A percentile compares a stretch with the other conserved stretches of the same genome.
Evolutionary conservation across 768 basidiomycete genomes (phyloP).

Genomic region (Tricholoma terreum): DNA sequence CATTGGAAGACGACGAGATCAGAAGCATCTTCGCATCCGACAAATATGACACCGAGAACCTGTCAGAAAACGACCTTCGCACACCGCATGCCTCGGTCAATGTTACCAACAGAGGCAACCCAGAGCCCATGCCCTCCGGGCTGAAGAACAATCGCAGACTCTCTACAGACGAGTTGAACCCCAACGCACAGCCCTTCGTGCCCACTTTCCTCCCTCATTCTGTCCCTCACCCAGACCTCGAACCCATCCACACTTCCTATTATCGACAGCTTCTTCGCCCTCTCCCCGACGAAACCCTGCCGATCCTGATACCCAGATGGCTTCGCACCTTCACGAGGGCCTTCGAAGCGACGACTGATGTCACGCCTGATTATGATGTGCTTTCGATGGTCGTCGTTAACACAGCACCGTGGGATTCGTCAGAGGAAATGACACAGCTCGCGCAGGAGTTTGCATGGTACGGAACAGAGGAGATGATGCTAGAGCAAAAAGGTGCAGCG

Average conservation of each 20-base stretch:
- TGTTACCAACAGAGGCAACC: background rate
- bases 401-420: slow-evolving; percentile 9
- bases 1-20: slow-evolving; percentile 13
- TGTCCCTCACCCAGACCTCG: slow-evolving; percentile 2
- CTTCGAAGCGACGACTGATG: background rate
- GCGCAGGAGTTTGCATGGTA: slow-evolving; percentile 18
- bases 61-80: background rate
- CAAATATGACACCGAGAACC: slow-evolving; percentile 4
- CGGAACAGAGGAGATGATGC: slow-evolving; percentile 5
- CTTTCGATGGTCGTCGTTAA: slow-evolving; percentile 12
- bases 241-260: background rate
- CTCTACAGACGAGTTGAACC: background rate
- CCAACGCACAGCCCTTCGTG: slow-evolving; percentile 3
- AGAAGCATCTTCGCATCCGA: slow-evolving; percentile 7
- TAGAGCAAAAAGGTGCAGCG: slow-evolving; percentile 5
- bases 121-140: background rate
- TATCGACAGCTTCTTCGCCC: slow-evolving; percentile 14
- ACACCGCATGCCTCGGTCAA: background rate
- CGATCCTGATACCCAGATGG: slow-evolving; percentile 12
- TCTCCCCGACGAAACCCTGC: slow-evolving; percentile 1
- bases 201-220: slow-evolving; percentile 9
- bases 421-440: slow-evolving; percentile 14
- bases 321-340: slow-evolving; percentile 11
- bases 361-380: slow-evolving; percentile 5
- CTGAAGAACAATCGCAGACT: background rate